Percentiles rank a stretch among this genome's conserved stretches.
phyloP scores from a whole-genome alignment of 331 rosid species.

The Quercus tomentella region DNA sequence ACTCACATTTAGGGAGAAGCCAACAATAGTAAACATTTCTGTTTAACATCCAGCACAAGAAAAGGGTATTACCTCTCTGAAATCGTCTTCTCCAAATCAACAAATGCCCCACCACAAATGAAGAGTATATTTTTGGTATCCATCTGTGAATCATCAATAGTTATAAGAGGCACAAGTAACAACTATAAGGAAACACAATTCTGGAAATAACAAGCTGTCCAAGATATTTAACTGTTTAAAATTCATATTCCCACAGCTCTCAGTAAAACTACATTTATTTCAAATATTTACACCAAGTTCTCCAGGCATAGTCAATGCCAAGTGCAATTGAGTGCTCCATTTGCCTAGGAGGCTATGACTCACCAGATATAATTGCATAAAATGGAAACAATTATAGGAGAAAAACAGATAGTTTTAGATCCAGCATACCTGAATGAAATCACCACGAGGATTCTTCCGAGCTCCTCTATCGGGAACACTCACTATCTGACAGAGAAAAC shows the following conservation, averaged over 20 bases:
- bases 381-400: neutral
- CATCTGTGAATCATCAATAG: constrained; percentile 33
- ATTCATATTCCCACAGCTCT: neutral
- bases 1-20: neutral
- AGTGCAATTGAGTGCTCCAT: neutral
- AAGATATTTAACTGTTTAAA: neutral
- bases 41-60: neutral
- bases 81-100: constrained; percentile 66
- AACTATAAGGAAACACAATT: constrained; percentile 7
- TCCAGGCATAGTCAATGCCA: neutral
- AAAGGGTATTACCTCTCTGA: constrained; percentile 49
- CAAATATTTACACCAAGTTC: neutral
- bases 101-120: constrained; percentile 73
- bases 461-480: constrained; percentile 68
- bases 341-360: neutral
- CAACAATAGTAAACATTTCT: neutral
- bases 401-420: neutral
- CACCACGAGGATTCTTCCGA: constrained; percentile 49
- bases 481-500: constrained; percentile 40
- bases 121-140: constrained; percentile 65
- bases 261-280: neutral
- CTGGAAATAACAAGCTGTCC: neutral
- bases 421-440: constrained; percentile 45
- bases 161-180: constrained; percentile 4
- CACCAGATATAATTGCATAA: neutral